Evolutionary conservation across 169 alveolate species (phyloP).

Genomic region (Neospora caninum): DNA sequence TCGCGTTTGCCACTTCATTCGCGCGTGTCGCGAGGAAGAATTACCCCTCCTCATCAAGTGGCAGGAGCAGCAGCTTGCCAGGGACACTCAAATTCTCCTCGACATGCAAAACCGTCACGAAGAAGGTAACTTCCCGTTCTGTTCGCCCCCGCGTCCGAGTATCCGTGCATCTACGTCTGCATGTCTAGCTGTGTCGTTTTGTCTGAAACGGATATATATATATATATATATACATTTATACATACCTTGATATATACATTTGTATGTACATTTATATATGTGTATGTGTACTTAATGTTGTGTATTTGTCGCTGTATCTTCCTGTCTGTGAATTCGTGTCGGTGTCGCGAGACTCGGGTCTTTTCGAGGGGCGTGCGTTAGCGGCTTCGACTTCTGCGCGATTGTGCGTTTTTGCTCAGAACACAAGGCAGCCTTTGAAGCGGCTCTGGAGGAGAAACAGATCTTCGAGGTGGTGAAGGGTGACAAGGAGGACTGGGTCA

Average conservation of each 20-base stretch:
- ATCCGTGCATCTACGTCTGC: background rate
- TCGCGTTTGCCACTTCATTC: slow-evolving; percentile 84
- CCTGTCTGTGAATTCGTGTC: background rate
- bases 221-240: background rate
- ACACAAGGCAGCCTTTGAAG: slow-evolving; percentile 55
- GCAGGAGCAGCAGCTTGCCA: slow-evolving; percentile 46
- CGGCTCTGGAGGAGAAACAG: slow-evolving; percentile 49
- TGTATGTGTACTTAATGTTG: background rate
- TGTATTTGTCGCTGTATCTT: background rate
- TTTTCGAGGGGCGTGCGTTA: background rate
- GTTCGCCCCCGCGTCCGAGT: background rate
- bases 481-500: slow-evolving; percentile 47
- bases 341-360: background rate
- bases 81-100: slow-evolving; percentile 44
- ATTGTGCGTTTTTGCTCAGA: background rate
- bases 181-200: background rate
- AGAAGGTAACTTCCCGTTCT: slow-evolving; percentile 46
- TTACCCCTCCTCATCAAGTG: slow-evolving; percentile 69
- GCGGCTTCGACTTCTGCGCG: background rate
- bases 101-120: slow-evolving; percentile 66
- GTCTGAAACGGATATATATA: background rate
- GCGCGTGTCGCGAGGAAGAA: slow-evolving; percentile 87
- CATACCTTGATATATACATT: background rate
- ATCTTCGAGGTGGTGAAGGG: slow-evolving; percentile 32
- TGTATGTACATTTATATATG: background rate